A percentile compares a stretch with the other conserved stretches of the same genome.
phyloP scores from a whole-genome alignment of 345 rosid genomes.

The Eucalyptus fibrosa region DNA sequence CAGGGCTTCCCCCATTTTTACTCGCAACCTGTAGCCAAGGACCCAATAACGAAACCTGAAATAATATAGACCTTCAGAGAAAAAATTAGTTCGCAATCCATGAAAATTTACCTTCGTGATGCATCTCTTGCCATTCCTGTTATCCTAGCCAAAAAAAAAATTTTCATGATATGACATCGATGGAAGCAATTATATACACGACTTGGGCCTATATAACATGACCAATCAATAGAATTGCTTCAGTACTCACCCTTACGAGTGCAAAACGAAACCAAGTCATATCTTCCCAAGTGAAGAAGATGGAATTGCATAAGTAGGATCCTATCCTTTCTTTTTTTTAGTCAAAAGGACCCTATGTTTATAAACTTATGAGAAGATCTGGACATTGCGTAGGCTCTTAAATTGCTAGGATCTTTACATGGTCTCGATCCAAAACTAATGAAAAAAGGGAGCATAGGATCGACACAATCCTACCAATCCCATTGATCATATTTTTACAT shows the following conservation, averaged over 20 bases:
- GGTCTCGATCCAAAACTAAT: not conserved
- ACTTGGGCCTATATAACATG: not conserved
- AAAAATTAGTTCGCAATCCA: not conserved
- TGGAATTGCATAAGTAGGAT: not conserved
- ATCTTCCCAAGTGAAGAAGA: not conserved
- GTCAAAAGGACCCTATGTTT: not conserved
- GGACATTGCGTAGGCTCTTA: not conserved
- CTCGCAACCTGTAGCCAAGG: not conserved
- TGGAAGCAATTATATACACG: not conserved
- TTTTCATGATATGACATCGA: not conserved
- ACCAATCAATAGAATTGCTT: not conserved
- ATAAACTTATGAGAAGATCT: not conserved
- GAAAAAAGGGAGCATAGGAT: not conserved
- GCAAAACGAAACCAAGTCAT: not conserved
- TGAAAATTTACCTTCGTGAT: not conserved
- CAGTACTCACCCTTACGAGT: fast-evolving
- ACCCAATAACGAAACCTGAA: not conserved
- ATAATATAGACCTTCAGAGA: not conserved
- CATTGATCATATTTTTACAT: not conserved
- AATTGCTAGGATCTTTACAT: not conserved
- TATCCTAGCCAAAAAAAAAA: fast-evolving
- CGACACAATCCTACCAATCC: not conserved
- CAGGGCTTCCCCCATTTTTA: not conserved
- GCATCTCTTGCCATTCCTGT: too few species aligned
- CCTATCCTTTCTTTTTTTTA: fast-evolving